Evolutionary conservation across 2,329 filamentous ascomycete species (phyloP).

Genomic region (Curvularia hawaiiensis): DNA sequence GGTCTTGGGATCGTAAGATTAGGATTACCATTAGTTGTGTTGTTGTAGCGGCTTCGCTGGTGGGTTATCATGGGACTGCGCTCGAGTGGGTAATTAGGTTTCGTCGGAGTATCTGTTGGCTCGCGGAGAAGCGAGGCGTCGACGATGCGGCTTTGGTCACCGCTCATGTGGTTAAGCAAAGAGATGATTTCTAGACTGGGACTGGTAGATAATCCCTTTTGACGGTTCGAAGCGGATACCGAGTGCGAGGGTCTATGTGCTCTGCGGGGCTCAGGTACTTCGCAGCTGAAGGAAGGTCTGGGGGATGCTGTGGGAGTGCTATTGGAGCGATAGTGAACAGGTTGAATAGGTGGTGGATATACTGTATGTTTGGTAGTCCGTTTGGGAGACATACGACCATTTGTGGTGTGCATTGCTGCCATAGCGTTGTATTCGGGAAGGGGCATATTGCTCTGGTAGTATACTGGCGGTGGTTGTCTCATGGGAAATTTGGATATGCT

Average conservation of each 20-base stretch:
- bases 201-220: not conserved
- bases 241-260: not conserved
- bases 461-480: conserved; percentile 4
- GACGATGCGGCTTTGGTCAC: conserved; percentile 14
- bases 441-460: conserved; percentile 6
- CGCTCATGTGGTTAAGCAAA: conserved; percentile 17
- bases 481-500: conserved; percentile 12
- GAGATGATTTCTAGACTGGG: conserved; percentile 30
- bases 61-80: not conserved
- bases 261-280: not conserved
- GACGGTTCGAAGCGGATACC: not conserved
- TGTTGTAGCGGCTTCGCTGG: not conserved
- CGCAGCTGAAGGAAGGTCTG: not conserved
- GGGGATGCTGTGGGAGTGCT: conserved; percentile 6
- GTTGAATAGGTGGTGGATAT: conserved; percentile 6
- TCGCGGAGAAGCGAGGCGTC: conserved; percentile 21
- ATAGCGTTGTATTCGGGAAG: not conserved
- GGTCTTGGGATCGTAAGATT: not conserved
- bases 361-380: conserved; percentile 7
- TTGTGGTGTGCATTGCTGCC: not conserved
- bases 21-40: not conserved
- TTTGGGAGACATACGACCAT: not conserved
- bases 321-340: conserved; percentile 2
- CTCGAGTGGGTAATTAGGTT: not conserved
- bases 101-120: not conserved